Percentiles rank a stretch among this genome's conserved stretches.
These are phyloP conservation scores for Lasiodiplodia theobromae DNA, from an alignment of 2,329 filamentous ascomycete species.

Conservation along the genomic window DNA sequence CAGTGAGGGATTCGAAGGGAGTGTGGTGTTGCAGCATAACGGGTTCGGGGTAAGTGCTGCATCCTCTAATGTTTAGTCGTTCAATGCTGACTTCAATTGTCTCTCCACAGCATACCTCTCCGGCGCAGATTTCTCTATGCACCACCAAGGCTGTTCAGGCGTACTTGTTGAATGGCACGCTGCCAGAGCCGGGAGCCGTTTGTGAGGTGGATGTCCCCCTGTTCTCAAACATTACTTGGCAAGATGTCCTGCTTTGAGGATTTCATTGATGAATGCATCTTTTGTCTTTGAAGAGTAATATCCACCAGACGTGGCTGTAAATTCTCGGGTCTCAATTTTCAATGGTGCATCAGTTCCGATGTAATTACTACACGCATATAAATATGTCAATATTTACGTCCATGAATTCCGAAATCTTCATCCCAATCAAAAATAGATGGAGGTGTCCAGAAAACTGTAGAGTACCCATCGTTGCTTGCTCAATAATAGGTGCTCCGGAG, in stretches of 20 bases:
- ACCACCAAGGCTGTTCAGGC: constrained; percentile 26
- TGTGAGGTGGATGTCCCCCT: constrained; percentile 29
- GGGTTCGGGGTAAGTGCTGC: constrained; percentile 35
- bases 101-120: constrained; percentile 28
- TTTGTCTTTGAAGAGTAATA: no score
- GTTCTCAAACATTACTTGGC: constrained; percentile 22
- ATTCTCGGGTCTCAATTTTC: no score
- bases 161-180: constrained; percentile 31
- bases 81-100: background rate
- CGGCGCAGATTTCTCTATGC: constrained; percentile 29
- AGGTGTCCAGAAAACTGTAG: no score
- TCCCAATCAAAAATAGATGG: no score
- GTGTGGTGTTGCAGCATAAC: constrained; percentile 54
- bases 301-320: no score
- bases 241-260: background rate
- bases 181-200: constrained; percentile 31
- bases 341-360: no score
- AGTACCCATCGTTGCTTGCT: no score
- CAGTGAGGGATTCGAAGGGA: constrained; percentile 52
- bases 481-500: no score
- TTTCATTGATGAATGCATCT: no score
- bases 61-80: background rate
- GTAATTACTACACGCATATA: no score
- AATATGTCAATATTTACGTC: no score
- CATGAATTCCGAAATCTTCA: no score